Conservation (phyloP, 2,329 filamentous ascomycete genomes). For the Penicillium sp. region DNA sequence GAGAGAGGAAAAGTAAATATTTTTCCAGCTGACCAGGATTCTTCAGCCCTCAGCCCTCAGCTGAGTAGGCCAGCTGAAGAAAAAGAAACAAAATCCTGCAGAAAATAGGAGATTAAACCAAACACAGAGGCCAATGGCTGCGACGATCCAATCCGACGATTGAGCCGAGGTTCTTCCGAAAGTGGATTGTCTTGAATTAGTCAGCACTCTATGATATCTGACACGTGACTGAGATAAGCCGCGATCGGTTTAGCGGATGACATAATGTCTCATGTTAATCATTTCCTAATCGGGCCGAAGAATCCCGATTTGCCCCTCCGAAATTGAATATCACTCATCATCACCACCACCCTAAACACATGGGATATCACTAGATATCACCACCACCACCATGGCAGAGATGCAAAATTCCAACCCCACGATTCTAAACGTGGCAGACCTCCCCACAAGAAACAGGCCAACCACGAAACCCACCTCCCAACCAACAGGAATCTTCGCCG, state of each 20-base stretch:
- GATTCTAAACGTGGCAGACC: slow-evolving; percentile 83
- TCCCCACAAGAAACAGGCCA: slow-evolving; percentile 72
- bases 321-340: too few relatives aligned
- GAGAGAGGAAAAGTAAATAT: not conserved
- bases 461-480: slow-evolving; percentile 46
- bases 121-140: not conserved
- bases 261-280: too few relatives aligned
- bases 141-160: not conserved
- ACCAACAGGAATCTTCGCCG: slow-evolving; percentile 54
- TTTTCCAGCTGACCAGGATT: too few relatives aligned
- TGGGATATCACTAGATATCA: not conserved
- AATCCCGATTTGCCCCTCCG: slow-evolving; percentile 9
- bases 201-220: too few relatives aligned
- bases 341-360: too few relatives aligned
- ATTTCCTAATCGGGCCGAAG: too few relatives aligned
- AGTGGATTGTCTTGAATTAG: too few relatives aligned
- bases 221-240: too few relatives aligned
- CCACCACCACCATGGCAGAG: slow-evolving; percentile 33
- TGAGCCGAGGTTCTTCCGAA: slow-evolving; percentile 3
- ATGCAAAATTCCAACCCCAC: slow-evolving; percentile 76
- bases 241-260: too few relatives aligned
- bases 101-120: not conserved
- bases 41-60: too few relatives aligned
- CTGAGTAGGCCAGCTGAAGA: too few relatives aligned
- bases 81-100: not conserved